Conservation (phyloP, 2,329 filamentous ascomycete genomes). For the Neoascochyta sp. region DNA sequence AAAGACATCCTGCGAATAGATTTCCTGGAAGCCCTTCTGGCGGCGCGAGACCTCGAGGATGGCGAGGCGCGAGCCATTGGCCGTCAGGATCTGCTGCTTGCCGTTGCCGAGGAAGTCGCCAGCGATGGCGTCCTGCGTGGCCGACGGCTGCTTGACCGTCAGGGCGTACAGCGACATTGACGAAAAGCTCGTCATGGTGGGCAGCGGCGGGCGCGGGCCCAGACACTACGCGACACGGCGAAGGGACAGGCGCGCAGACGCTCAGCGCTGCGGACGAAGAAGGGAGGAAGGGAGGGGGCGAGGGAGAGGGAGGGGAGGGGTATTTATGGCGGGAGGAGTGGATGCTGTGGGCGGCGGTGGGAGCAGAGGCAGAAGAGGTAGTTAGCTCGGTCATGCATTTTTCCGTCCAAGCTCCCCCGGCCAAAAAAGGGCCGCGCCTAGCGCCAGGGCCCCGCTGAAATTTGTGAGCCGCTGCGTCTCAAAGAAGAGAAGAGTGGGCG, state of each 20-base stretch:
- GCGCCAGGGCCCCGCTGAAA: too few relatives aligned
- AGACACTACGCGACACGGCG: conserved; percentile 17
- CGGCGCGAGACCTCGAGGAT: conserved; percentile 82
- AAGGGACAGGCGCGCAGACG: conserved; percentile 3
- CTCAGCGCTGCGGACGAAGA: not conserved
- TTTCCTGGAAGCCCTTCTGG: conserved; percentile 78
- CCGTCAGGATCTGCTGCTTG: conserved; percentile 95
- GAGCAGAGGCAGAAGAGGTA: too few relatives aligned
- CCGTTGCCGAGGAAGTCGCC: conserved; percentile 95
- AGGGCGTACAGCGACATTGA: conserved; percentile 99
- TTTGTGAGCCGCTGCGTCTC: too few relatives aligned
- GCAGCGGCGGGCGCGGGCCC: conserved; percentile 34
- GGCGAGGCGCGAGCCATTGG: conserved; percentile 82
- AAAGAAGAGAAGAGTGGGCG: too few relatives aligned
- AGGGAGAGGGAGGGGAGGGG: too few relatives aligned
- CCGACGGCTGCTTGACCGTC: conserved; percentile 88
- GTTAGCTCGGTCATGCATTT: too few relatives aligned
- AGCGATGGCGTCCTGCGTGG: conserved; percentile 83
- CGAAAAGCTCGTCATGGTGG: conserved; percentile 89
- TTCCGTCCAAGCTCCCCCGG: conserved; percentile 2
- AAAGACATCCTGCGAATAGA: conserved; percentile 91
- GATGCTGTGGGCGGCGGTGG: too few relatives aligned
- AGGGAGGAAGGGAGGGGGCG: not conserved
- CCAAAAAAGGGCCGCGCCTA: too few relatives aligned
- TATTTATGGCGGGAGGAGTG: not conserved